Evolutionary conservation across 192 early-diverging fungal genomes (phyloP).

Genomic region (Podila verticillata): DNA sequence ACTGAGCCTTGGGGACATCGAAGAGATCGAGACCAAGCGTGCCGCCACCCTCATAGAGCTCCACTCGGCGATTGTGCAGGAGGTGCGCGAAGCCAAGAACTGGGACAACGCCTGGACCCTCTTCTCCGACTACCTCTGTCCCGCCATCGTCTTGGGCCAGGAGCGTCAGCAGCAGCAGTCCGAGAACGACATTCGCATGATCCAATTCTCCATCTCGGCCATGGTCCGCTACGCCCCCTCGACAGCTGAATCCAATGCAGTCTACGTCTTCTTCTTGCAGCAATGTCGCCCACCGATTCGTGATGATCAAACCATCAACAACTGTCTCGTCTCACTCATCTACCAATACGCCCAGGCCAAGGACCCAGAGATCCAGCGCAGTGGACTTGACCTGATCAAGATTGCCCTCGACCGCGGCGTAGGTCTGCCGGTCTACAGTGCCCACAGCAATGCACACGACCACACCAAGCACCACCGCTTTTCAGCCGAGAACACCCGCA

Average conservation of each 20-base stretch:
- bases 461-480: neutral
- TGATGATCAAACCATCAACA: conserved; percentile 28
- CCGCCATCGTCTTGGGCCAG: conserved; percentile 18
- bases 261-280: conserved; percentile 40
- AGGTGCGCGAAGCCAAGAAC: conserved; percentile 15
- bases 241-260: conserved; percentile 14
- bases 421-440: conserved; percentile 16
- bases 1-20: conserved; percentile 7
- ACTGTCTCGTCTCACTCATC: conserved; percentile 36
- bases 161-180: neutral
- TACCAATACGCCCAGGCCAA: conserved; percentile 25
- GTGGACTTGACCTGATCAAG: conserved; percentile 35
- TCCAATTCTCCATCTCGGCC: conserved; percentile 8
- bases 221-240: conserved; percentile 42
- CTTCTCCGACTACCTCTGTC: conserved; percentile 28
- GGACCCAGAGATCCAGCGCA: neutral
- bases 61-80: conserved; percentile 18
- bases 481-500: neutral
- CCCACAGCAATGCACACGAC: neutral
- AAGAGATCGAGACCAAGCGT: neutral
- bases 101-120: conserved; percentile 31
- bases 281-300: conserved; percentile 16
- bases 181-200: conserved; percentile 9
- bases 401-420: conserved; percentile 31
- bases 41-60: conserved; percentile 9